Evolutionary conservation across 441 rosid genomes (phyloP), one percentile per base, ranked within the genome.

Genomic region (Omphalea diandra): DNA sequence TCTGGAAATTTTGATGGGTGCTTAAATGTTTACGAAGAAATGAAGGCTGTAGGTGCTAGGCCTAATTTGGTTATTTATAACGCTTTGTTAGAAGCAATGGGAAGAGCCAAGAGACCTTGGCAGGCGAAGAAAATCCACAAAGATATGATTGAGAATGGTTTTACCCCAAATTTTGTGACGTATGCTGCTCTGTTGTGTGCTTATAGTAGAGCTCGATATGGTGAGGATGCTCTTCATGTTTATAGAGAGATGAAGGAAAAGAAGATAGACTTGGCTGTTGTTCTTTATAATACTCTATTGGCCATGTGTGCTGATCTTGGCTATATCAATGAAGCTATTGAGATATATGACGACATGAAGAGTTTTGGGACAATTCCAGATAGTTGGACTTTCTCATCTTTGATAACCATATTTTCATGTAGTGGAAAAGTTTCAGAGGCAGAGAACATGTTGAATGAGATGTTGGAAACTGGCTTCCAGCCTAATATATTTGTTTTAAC

Each of bases 91-190:
- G 94, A 88, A 81, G 85, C 94, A 1, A 90, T 94, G 98, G 97
- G 97, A 65, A 87, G 88, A 81, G 97, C 97, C 24, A 90, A 75
- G 88, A 90, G 98, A 83, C 98, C 98, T 2, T 94, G 97, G 95
- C 95, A 86, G 80, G 97, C 84, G 0, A 90, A 91, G 83, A 83
- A 47, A 33, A 73, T 94, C 56, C 80, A 86, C 76, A 83, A 77
- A 59, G 97, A 91, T 74, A 82, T 94, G 90, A 76, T 77, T 33
- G 68, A 63, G 20, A 82, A 73, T 74, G 96, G 94, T 27, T 68
- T 85, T 74, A 73, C 77, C 2, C 97, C 97, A 0, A 88, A 71
- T 74, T 80, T 82, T 80, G 80, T 61, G 60, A 88, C 95, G 17
- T 88, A 88, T 76, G 87, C 89, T 26, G 77, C 89, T 70, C 91